Evolutionary conservation across 768 basidiomycete species (phyloP), one percentile per base, ranked within the genome.

Genomic region (Galerina marginata): DNA sequence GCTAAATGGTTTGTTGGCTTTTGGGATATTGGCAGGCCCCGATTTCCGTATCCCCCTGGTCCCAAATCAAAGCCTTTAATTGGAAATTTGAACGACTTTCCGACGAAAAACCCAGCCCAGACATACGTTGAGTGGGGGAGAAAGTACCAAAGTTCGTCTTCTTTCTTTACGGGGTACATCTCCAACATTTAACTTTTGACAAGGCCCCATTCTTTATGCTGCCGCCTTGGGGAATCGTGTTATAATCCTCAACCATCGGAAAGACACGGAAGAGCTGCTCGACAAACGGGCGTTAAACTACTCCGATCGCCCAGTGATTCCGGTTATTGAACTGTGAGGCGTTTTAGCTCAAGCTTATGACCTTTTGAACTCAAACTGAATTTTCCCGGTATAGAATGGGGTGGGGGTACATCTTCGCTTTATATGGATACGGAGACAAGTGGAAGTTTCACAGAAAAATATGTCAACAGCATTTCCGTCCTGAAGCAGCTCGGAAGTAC

Each of bases 361-460:
- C 11, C 20, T 23, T 23, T 3, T 9, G 26, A 2, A 7, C 23
- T 20, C 3, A 5, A 23, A 47, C 3, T 16, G 46, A 11, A 12
- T 1, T 16, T 23, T 47, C 26, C 14, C 3, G n/a, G 20, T 33
- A 16, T 12, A 67, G 52, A 46, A 70, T 76, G 69, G 74, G 74
- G 20, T 78, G 75, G 71, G 71, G 73, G 37, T 74, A 72, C 56
- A 75, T 74, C 53, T 56, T 74, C 4, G 75, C 68, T 16, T 65
- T 73, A 36, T 66, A 73, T 54, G 69, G 59, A 1, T 78, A 80
- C 48, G 75, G 77, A 0, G 58, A 74, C 0, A 62, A 58, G 42
- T 81, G 78, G 79, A 69, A 77, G 9, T 64, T 62, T 23, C 74
- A 78, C 46, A 65, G 79, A 36, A 71, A 73, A 44, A 69, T 75